Evolutionary conservation across 345 rosid species (phyloP).

Genomic region (Eucalyptus decipiens): DNA sequence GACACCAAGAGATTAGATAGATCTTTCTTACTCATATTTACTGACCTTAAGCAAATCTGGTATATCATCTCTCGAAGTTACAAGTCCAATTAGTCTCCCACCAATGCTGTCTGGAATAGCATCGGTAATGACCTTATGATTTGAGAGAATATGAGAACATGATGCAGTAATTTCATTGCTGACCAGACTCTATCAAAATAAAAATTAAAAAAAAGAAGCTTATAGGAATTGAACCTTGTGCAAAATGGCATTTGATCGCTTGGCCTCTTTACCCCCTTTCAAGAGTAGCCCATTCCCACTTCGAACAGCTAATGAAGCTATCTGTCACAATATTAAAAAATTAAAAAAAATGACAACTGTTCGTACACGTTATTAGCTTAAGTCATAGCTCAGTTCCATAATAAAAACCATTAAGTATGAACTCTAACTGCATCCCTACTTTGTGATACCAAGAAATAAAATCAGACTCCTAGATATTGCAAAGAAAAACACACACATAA

Average conservation of each 20-base stretch:
- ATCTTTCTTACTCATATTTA: neutral
- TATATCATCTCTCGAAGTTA: slow-evolving; percentile 94
- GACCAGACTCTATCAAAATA: neutral
- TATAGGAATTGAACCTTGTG: slow-evolving; percentile 49
- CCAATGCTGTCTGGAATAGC: slow-evolving; percentile 82
- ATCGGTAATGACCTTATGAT: slow-evolving; percentile 70
- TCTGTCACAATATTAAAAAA: slow-evolving; percentile 31
- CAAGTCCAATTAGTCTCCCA: slow-evolving; percentile 75
- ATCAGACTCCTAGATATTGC: neutral
- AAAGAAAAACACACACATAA: neutral
- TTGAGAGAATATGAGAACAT: neutral
- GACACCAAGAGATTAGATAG: neutral
- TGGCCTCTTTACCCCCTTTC: slow-evolving; percentile 98
- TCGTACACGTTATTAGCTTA: neutral
- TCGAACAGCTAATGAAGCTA: slow-evolving; percentile 88
- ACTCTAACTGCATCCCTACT: neutral
- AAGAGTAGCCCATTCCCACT: slow-evolving; percentile 94
- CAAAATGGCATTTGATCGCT: slow-evolving; percentile 81
- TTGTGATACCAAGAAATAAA: neutral
- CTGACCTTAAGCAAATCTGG: slow-evolving; percentile 89
- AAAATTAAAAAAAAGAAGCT: neutral
- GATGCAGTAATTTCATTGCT: neutral
- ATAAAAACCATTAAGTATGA: neutral
- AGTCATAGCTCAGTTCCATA: neutral
- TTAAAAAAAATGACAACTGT: neutral